Conservation (phyloP, 225 moss, liverwort and hornwort species). For the Antitrichia curtipendula region DNA sequence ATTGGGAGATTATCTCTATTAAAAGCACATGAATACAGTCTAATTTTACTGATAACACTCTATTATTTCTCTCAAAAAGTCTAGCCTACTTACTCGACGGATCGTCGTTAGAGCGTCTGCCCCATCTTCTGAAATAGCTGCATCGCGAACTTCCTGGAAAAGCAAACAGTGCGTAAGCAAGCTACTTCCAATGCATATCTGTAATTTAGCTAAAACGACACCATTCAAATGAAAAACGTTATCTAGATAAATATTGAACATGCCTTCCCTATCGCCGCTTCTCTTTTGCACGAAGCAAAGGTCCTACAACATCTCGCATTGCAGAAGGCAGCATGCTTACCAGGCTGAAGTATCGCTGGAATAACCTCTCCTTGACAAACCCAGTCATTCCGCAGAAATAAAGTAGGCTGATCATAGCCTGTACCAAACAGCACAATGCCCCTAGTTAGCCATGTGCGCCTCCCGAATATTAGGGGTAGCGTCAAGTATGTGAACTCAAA, state of each 20-base stretch:
- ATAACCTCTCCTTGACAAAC: constrained; percentile 72
- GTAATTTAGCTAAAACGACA: background rate
- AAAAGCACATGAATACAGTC: background rate
- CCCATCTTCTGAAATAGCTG: constrained; percentile 2
- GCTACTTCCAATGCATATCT: background rate
- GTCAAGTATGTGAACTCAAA: background rate
- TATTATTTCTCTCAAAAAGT: background rate
- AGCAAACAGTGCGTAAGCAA: background rate
- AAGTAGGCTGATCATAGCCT: constrained; percentile 67
- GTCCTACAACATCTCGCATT: background rate
- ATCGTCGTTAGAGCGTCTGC: constrained; percentile 39
- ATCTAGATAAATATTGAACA: background rate
- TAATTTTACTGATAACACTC: too few relatives aligned
- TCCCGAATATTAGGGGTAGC: background rate
- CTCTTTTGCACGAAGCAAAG: background rate
- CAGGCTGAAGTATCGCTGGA: constrained; percentile 70
- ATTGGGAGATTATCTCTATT: too few relatives aligned
- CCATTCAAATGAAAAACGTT: background rate
- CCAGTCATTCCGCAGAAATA: constrained; percentile 83
- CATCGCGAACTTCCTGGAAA: constrained; percentile 51
- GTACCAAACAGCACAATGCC: background rate
- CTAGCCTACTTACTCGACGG: constrained; percentile 25
- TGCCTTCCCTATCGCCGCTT: background rate
- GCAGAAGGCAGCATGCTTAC: constrained; percentile 5
- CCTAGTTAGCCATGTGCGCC: background rate